phyloP scores from a whole-genome alignment of 2,329 filamentous ascomycete species.

The Fusarium sambucinum region DNA sequence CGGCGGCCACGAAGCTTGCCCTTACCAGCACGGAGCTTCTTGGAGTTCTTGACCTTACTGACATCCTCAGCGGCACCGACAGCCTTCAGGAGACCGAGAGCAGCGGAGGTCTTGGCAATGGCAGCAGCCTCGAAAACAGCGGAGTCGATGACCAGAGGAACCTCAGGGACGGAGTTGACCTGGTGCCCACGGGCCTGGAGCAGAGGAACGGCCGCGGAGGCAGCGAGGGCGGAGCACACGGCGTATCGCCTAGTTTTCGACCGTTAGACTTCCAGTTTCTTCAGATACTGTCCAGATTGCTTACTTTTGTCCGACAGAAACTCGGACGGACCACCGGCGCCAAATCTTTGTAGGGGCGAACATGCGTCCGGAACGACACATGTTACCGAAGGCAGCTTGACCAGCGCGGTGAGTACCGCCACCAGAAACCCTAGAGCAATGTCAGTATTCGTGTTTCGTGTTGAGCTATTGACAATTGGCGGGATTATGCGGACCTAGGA shows the following conservation, averaged over 20 bases:
- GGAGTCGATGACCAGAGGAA: constrained; percentile 95
- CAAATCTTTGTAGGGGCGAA: constrained; percentile 99
- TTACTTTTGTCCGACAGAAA: constrained; percentile 98
- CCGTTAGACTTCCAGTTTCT: constrained; percentile 38
- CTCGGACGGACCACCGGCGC: constrained; percentile 99
- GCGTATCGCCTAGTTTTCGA: constrained; percentile 82
- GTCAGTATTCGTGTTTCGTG: not conserved
- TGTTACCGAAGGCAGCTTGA: constrained; percentile 99
- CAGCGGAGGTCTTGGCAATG: constrained; percentile 88
- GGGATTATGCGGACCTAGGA: constrained; percentile 68
- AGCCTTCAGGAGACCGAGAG: constrained; percentile 87
- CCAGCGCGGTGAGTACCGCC: constrained; percentile 99
- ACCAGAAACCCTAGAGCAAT: constrained; percentile 77
- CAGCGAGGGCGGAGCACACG: constrained; percentile 96
- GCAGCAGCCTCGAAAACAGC: constrained; percentile 84
- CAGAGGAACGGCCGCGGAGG: constrained; percentile 93
- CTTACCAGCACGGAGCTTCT: constrained; percentile 98
- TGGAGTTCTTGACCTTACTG: constrained; percentile 94
- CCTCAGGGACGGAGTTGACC: constrained; percentile 91
- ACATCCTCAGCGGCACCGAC: constrained; percentile 91
- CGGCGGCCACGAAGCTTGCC: constrained; percentile 98
- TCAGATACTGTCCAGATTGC: constrained; percentile 47
- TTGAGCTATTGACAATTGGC: not conserved
- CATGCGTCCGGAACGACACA: constrained; percentile 99
- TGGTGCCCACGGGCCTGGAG: constrained; percentile 97